A percentile compares a stretch with the other conserved stretches of the same genome.
These are phyloP conservation scores for Tuber magnatum DNA, from an alignment of 495 filamentous ascomycete genomes.

Conservation along the genomic window DNA sequence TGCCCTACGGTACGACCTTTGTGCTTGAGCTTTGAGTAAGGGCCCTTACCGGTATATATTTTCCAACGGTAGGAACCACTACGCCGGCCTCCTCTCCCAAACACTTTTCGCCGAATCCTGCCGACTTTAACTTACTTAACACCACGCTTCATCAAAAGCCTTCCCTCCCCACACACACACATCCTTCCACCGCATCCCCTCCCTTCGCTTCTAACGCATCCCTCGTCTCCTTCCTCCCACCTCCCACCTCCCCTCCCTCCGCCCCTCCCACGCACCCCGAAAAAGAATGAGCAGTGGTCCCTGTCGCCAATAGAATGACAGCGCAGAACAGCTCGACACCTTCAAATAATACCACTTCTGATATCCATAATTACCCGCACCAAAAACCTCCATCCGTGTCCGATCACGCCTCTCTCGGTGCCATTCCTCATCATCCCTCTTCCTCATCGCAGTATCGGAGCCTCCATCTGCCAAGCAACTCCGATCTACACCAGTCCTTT, in stretches of 20 bases:
- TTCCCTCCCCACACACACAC: slow-evolving; percentile 15
- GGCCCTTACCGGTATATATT: background rate
- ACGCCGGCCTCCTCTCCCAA: background rate
- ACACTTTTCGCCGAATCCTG: slow-evolving; percentile 1
- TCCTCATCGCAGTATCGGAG: slow-evolving; percentile 22
- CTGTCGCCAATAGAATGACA: slow-evolving; percentile 43
- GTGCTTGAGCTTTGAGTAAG: slow-evolving; percentile 4
- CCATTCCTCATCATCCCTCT: slow-evolving; percentile 8
- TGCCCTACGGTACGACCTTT: background rate
- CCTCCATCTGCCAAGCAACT: slow-evolving; percentile 29
- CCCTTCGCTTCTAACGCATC: slow-evolving; percentile 11
- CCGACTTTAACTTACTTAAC: background rate
- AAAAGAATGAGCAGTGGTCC: slow-evolving; percentile 39
- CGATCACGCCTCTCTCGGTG: slow-evolving; percentile 23
- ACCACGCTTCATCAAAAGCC: slow-evolving; percentile 23
- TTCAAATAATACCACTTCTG: slow-evolving; percentile 39
- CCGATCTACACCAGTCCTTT: slow-evolving; percentile 29
- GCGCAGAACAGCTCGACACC: slow-evolving; percentile 40
- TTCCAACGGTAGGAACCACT: background rate
- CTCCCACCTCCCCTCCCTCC: slow-evolving; percentile 10
- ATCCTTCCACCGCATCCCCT: slow-evolving; percentile 13
- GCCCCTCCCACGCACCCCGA: slow-evolving; percentile 14
- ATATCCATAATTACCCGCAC: slow-evolving; percentile 39
- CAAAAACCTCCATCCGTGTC: slow-evolving; percentile 35
- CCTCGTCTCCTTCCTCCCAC: slow-evolving; percentile 26